Evolutionary conservation across 305 asterid species (phyloP).

Genomic region (Coffea humblotiana): DNA sequence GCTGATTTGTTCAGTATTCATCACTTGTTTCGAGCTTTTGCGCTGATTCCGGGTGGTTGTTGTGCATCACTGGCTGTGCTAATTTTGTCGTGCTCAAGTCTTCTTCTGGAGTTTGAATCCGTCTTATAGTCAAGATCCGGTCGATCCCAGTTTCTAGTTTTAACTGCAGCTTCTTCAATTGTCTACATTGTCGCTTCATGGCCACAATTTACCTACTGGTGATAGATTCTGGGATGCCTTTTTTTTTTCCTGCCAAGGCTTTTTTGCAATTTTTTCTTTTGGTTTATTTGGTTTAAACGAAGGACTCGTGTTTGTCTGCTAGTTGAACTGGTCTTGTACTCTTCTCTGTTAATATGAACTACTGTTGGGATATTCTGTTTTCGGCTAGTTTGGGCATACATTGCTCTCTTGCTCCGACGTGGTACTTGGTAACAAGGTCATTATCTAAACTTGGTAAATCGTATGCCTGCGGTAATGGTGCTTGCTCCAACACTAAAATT

Average conservation of each 20-base stretch:
- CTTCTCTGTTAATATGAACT: background rate
- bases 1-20: no score
- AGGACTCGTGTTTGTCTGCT: conserved; percentile 5
- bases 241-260: background rate
- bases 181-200: conserved; percentile 25
- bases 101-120: conserved; percentile 11
- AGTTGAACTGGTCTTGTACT: background rate
- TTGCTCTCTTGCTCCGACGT: background rate
- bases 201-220: background rate
- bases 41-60: background rate
- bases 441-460: background rate
- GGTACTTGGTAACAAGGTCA: background rate
- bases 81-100: conserved; percentile 5
- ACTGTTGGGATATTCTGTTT: conserved; percentile 24
- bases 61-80: background rate
- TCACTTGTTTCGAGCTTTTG: no score
- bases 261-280: no score
- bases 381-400: background rate
- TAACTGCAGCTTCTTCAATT: no score
- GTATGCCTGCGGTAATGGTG: background rate
- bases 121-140: conserved; percentile 19
- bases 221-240: background rate
- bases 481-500: conserved; percentile 1
- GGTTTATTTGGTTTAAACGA: background rate
- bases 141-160: conserved; percentile 18